phyloP scores from a whole-genome alignment of 345 rosid species.

The Acer yangbiense region DNA sequence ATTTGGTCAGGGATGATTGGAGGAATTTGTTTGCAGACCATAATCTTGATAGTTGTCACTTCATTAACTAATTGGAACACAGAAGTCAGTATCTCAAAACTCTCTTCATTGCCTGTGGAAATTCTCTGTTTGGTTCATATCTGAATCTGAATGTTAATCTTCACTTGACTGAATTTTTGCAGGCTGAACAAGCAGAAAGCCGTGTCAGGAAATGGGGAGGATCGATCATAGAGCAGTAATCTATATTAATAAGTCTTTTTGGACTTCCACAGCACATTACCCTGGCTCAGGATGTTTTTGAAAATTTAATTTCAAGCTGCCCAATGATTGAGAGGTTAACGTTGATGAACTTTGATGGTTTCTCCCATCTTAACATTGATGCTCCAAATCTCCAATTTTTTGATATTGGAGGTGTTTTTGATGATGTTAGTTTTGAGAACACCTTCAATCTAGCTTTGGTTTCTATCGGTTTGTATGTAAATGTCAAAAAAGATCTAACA shows the following conservation, averaged over 20 bases:
- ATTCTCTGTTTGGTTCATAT: constrained; percentile 1
- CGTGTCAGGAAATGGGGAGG: constrained; percentile 90
- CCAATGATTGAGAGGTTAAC: constrained; percentile 63
- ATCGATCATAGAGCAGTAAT: constrained; percentile 32
- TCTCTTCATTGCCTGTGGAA: neutral
- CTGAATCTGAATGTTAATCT: neutral
- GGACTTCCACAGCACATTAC: constrained; percentile 57
- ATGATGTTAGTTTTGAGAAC: constrained; percentile 50
- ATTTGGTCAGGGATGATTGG: constrained; percentile 97
- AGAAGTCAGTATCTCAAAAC: constrained; percentile 53
- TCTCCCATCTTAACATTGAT: constrained; percentile 53
- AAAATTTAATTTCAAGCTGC: constrained; percentile 53
- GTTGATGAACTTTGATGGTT: constrained; percentile 65
- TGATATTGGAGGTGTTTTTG: constrained; percentile 58
- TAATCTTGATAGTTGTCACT: constrained; percentile 61
- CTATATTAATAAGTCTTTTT: neutral
- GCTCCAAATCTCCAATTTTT: constrained; percentile 71
- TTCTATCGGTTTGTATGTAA: constrained; percentile 57
- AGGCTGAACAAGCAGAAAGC: constrained; percentile 78
- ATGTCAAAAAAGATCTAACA: constrained; percentile 36
- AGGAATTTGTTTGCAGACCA: constrained; percentile 74
- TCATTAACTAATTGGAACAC: constrained; percentile 73
- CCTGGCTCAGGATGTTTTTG: constrained; percentile 55
- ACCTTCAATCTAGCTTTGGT: constrained; percentile 47
- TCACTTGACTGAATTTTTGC: constrained; percentile 18